A percentile compares a stretch with the other conserved stretches of the same genome.
Evolutionary conservation across 768 basidiomycete species (phyloP).

Genomic region (Aureoboletus auriporus): DNA sequence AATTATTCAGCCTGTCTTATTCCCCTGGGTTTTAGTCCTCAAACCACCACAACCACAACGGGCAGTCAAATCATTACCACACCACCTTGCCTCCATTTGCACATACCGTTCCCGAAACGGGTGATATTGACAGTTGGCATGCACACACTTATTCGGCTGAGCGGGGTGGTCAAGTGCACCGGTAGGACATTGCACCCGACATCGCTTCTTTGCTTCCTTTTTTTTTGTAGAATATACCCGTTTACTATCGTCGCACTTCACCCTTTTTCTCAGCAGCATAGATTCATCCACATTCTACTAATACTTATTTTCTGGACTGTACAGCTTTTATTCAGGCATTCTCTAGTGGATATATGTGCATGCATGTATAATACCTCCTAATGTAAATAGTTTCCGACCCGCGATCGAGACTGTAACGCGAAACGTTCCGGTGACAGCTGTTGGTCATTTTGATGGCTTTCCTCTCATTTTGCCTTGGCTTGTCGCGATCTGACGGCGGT

Average conservation of each 20-base stretch:
- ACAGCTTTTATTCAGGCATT: conserved; percentile 33
- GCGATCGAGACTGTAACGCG: conserved; percentile 12
- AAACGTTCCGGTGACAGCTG: conserved; percentile 8
- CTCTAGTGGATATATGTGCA: conserved; percentile 36
- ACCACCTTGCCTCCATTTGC: conserved; percentile 46
- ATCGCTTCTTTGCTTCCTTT: neutral
- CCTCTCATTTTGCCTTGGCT: conserved; percentile 23
- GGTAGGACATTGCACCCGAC: conserved; percentile 32
- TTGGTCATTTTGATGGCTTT: conserved; percentile 31
- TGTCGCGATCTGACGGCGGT: conserved; percentile 25
- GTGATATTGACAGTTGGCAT: conserved; percentile 59
- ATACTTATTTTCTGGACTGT: conserved; percentile 32
- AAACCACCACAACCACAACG: conserved; percentile 32
- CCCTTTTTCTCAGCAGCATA: conserved; percentile 19
- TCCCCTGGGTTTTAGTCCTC: conserved; percentile 16
- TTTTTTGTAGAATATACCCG: conserved; percentile 31
- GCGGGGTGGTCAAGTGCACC: conserved; percentile 55
- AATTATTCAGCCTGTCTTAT: conserved; percentile 2
- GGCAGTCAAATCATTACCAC: conserved; percentile 37
- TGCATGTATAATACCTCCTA: conserved; percentile 36
- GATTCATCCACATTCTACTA: conserved; percentile 31
- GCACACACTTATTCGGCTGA: conserved; percentile 54
- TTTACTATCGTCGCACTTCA: conserved; percentile 29
- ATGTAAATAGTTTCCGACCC: conserved; percentile 27
- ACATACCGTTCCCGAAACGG: conserved; percentile 34